Percentiles rank a stretch among this genome's conserved stretches.
These are phyloP conservation scores for Plasmodium relictum DNA, from an alignment of 169 alveolate species.

Conservation along the genomic window DNA sequence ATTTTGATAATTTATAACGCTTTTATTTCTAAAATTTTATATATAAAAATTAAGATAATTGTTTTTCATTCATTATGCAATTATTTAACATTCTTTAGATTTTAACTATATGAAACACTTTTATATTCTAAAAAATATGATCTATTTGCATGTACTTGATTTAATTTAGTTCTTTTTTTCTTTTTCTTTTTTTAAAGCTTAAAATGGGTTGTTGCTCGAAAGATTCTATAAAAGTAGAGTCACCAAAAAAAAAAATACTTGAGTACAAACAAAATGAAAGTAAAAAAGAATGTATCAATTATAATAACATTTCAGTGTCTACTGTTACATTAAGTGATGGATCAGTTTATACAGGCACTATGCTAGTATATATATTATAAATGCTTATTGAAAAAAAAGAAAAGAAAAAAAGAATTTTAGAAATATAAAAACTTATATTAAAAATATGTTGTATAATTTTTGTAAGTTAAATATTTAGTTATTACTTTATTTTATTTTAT, in stretches of 20 bases:
- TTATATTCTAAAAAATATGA: neutral
- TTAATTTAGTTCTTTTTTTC: neutral
- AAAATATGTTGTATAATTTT: too few species aligned
- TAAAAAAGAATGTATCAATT: neutral
- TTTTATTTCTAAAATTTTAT: too few species aligned
- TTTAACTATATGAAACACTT: neutral
- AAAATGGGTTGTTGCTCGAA: slow-evolving; percentile 54
- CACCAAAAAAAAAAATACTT: slow-evolving; percentile 2
- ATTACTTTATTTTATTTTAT: neutral
- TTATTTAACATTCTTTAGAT: neutral
- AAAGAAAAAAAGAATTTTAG: neutral
- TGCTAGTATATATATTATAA: slow-evolving; percentile 12
- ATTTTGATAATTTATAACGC: too few species aligned
- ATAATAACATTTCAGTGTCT: slow-evolving; percentile 11
- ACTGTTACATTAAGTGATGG: slow-evolving; percentile 52
- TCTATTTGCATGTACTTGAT: neutral
- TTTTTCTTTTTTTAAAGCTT: neutral
- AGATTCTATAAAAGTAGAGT: slow-evolving; percentile 18
- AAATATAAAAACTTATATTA: too few species aligned
- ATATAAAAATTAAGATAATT: too few species aligned
- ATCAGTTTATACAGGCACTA: slow-evolving; percentile 57
- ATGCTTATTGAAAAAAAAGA: neutral
- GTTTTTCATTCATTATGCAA: too few species aligned
- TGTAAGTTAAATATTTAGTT: too few species aligned
- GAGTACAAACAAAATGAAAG: neutral